Evolutionary conservation across 1,139 yeast species (phyloP), one percentile per base, ranked within the genome.

Genomic region (Suhomyces kunorum): DNA sequence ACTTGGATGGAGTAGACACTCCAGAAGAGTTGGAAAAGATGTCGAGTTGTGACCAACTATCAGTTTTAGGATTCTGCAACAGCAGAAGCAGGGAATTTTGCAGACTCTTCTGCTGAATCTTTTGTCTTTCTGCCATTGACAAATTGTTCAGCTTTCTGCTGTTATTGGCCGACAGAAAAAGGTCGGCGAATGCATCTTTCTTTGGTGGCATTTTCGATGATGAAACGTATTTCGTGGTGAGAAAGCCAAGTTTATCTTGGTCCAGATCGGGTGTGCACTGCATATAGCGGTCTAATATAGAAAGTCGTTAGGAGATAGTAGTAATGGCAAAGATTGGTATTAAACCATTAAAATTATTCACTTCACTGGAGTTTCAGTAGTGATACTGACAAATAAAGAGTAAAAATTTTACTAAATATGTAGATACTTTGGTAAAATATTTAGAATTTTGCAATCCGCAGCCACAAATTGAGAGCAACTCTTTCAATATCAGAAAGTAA

Each of bases 141-240:
- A 55, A 37, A 38, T 46, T 40, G 43, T 46, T 49, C 32, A 27
- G 47, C 38, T 37, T 42, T 31, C 36, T 12, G 34, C 37, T 27
- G 34, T 42, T 44, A 36, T 40, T 58, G 2, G 75, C 74, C 16
- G 69, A 58, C 50, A 55, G 71, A 45, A 72, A 71, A 32, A 72
- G 62, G 48, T 71, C 76, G 4, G 77, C 74, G 59, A 72, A 72
- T 8, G 72, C 76, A 58, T 72, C 78, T 48, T 68, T 68, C 53
- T 69, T 68, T 5, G 73, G 72, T 14, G 74, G 73, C 46, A 50
- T 40, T 14, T 19, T 19, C 9, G 22, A 12, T 26, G 22, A 8
- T 20, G 18, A 8, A 4, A 13, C n/a, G 11, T 28, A 14, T 11
- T 20, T 14, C 13, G 15, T 22, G 22, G 30, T 18, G 26, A 11